These are phyloP conservation scores for Physcia stellaris DNA, from an alignment of 495 filamentous ascomycete genomes.

Conservation along the genomic window DNA sequence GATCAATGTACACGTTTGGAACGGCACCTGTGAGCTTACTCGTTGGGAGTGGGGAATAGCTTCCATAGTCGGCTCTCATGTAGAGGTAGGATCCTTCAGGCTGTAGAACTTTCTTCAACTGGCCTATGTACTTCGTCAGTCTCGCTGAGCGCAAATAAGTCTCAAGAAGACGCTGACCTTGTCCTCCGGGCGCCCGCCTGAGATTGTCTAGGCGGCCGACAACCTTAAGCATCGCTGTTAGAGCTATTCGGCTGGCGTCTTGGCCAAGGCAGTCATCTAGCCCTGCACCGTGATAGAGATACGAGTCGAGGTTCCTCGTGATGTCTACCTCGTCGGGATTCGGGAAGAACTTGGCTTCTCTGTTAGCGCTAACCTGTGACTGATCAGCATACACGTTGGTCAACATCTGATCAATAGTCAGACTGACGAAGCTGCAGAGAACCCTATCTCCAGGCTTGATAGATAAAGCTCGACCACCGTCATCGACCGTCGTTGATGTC, in stretches of 20 bases:
- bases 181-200: constrained; percentile 51
- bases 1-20: not conserved
- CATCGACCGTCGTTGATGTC: constrained; percentile 29
- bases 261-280: constrained; percentile 49
- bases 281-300: constrained; percentile 53
- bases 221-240: constrained; percentile 50
- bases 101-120: constrained; percentile 55
- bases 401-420: constrained; percentile 8
- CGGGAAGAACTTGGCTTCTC: constrained; percentile 53
- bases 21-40: constrained; percentile 29
- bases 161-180: no score
- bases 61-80: constrained; percentile 60
- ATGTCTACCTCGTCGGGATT: constrained; percentile 51
- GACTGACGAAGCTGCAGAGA: constrained; percentile 34
- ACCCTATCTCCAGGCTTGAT: constrained; percentile 39
- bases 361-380: constrained; percentile 33
- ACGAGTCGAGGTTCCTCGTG: constrained; percentile 50
- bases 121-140: no score
- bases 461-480: constrained; percentile 35
- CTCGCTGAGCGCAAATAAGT: no score
- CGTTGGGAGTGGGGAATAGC: constrained; percentile 60
- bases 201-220: constrained; percentile 44
- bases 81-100: constrained; percentile 51
- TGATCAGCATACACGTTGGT: constrained; percentile 1
- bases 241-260: constrained; percentile 45